A percentile compares a stretch with the other conserved stretches of the same genome.
Conservation (phyloP, 805 yeast genomes). For the Candida sphagnicola region DNA sequence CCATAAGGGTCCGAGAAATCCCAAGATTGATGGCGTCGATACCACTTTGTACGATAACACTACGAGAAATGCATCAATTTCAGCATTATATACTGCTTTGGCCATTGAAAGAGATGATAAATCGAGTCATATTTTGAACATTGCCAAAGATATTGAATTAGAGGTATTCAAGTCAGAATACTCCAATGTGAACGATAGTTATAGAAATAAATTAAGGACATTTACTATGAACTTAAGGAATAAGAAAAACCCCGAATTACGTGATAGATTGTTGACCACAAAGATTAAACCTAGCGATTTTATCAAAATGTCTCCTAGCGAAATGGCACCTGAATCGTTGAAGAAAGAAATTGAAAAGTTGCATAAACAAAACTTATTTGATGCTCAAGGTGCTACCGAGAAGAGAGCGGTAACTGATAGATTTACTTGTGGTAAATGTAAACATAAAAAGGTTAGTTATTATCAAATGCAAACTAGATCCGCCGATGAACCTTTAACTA, state of each 20-base stretch:
- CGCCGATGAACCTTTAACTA: constrained; percentile 98
- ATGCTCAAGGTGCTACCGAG: constrained; percentile 96
- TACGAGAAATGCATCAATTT: constrained; percentile 79
- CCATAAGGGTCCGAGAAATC: constrained; percentile 61
- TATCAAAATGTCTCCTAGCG: constrained; percentile 84
- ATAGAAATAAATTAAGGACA: constrained; percentile 81
- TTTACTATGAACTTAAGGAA: constrained; percentile 84
- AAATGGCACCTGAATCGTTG: constrained; percentile 90
- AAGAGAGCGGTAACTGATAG: constrained; percentile 95
- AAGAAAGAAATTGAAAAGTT: constrained; percentile 81
- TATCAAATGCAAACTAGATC: constrained; percentile 98
- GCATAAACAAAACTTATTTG: constrained; percentile 84
- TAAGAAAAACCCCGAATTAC: constrained; percentile 81
- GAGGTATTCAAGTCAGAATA: constrained; percentile 64
- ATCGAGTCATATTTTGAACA: constrained; percentile 55
- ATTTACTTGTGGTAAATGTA: constrained; percentile 97
- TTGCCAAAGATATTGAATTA: constrained; percentile 69
- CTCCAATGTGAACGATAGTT: constrained; percentile 53
- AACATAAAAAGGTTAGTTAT: constrained; percentile 93
- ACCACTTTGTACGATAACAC: constrained; percentile 66
- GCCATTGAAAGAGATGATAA: constrained; percentile 69
- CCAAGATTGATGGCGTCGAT: constrained; percentile 75
- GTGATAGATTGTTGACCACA: constrained; percentile 64
- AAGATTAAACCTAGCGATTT: constrained; percentile 63
- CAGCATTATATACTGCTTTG: constrained; percentile 83